phyloP scores from a whole-genome alignment of 2,329 filamentous ascomycete genomes.

The Neocucurbitaria cava region DNA sequence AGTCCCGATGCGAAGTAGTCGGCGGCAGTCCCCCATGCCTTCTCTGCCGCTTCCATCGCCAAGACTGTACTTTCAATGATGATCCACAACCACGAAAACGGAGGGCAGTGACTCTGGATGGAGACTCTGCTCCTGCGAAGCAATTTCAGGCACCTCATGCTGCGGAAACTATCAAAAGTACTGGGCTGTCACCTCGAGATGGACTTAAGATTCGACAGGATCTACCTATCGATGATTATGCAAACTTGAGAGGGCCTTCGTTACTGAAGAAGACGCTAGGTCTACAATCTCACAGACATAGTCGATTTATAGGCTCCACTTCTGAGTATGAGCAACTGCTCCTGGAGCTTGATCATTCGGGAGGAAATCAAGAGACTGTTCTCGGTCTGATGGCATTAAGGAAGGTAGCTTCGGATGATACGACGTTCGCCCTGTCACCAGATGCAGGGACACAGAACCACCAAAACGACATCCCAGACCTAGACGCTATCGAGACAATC shows the following conservation, averaged over 20 bases:
- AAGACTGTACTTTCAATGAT: slow-evolving; percentile 72
- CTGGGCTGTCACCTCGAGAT: slow-evolving; percentile 15
- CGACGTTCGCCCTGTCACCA: slow-evolving; percentile 35
- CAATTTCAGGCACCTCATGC: slow-evolving; percentile 1
- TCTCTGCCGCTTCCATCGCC: slow-evolving; percentile 69
- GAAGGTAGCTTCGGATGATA: slow-evolving; percentile 30
- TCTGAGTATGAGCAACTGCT: slow-evolving; percentile 39
- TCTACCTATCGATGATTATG: slow-evolving; percentile 40
- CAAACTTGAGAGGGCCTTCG: slow-evolving; percentile 42
- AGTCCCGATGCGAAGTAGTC: slow-evolving; percentile 71
- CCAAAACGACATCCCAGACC: slow-evolving; percentile 54
- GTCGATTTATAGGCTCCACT: slow-evolving; percentile 36
- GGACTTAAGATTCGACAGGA: slow-evolving; percentile 28
- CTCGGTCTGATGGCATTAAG: slow-evolving; percentile 27
- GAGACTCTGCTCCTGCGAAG: slow-evolving; percentile 2
- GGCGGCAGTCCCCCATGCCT: slow-evolving; percentile 70
- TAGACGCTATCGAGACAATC: slow-evolving; percentile 73
- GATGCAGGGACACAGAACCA: slow-evolving; percentile 37
- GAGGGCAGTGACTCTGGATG: slow-evolving; percentile 53
- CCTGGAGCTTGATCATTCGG: slow-evolving; percentile 22
- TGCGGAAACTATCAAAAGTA: not conserved
- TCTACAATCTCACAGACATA: slow-evolving; percentile 41
- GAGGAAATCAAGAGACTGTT: slow-evolving; percentile 8
- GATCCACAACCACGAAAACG: slow-evolving; percentile 74
- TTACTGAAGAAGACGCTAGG: slow-evolving; percentile 46